Percentiles rank a stretch among this genome's conserved stretches.
Evolutionary conservation across 306 rosid genomes (phyloP).

Genomic region (Betula pendula): DNA sequence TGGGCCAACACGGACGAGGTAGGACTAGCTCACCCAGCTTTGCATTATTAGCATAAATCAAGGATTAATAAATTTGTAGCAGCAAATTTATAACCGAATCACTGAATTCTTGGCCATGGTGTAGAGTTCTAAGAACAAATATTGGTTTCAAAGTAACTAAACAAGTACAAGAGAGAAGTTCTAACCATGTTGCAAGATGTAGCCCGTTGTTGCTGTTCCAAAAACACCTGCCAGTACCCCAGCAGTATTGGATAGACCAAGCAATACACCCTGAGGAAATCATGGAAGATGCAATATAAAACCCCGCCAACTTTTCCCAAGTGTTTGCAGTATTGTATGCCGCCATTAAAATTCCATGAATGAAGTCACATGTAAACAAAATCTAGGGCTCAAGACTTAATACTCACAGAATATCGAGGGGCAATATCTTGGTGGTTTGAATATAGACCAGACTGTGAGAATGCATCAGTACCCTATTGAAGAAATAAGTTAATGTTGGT

Average conservation of each 20-base stretch:
- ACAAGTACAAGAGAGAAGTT: conserved; percentile 15
- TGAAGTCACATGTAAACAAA: conserved; percentile 2
- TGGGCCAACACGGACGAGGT: too few relatives aligned
- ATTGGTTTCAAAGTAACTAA: conserved; percentile 14
- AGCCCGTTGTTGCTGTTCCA: conserved; percentile 98
- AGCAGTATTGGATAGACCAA: conserved; percentile 94
- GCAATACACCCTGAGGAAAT: conserved; percentile 70
- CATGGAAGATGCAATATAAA: conserved; percentile 10
- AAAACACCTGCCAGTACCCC: conserved; percentile 99
- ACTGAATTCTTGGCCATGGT: too few relatives aligned
- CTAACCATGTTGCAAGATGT: conserved; percentile 90
- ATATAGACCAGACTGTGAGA: conserved; percentile 95
- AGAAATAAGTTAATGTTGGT: conserved; percentile 21
- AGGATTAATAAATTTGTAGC: too few relatives aligned
- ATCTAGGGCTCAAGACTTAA: conserved; percentile 1
- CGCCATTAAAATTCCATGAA: conserved; percentile 4
- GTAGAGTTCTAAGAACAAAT: neutral
- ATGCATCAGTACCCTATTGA: conserved; percentile 91
- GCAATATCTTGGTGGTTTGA: conserved; percentile 99
- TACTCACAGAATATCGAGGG: conserved; percentile 92
- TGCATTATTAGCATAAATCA: too few relatives aligned
- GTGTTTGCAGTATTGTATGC: neutral
- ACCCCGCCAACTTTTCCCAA: conserved; percentile 1
- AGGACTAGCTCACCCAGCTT: too few relatives aligned
- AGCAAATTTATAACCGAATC: too few relatives aligned